These are phyloP conservation scores for Epipyxis sp. DNA, from an alignment of 108 stramenopile species.

Conservation along the genomic window DNA sequence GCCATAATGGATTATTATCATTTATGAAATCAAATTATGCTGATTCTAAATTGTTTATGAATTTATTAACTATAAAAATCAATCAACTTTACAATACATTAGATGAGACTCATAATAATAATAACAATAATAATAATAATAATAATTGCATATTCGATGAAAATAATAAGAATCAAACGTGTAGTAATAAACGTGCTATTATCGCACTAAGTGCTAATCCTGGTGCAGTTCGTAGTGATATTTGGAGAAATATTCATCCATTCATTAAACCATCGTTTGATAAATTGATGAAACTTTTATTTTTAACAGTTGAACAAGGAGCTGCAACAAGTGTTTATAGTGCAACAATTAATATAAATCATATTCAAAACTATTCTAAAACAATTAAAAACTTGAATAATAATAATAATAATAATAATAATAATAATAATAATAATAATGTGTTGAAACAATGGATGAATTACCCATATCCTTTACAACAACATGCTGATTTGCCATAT, in stretches of 20 bases:
- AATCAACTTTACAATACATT: background rate
- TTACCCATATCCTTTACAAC: background rate
- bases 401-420: background rate
- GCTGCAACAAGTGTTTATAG: slow-evolving; percentile 35
- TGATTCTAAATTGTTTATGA: slow-evolving; percentile 27
- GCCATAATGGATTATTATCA: too few relatives aligned
- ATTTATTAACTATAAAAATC: slow-evolving; percentile 17
- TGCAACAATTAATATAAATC: background rate
- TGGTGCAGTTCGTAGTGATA: slow-evolving; percentile 54
- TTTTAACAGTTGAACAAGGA: slow-evolving; percentile 42
- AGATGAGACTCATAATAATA: background rate
- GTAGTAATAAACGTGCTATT: background rate
- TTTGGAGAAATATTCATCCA: slow-evolving; percentile 46
- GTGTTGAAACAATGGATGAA: background rate
- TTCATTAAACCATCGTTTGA: background rate
- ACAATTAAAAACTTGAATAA: background rate
- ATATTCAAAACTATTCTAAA: background rate
- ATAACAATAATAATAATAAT: background rate
- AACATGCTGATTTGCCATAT: background rate
- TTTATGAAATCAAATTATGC: too few relatives aligned
- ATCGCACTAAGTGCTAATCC: slow-evolving; percentile 46
- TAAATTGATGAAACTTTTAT: slow-evolving; percentile 33
- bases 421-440: too few relatives aligned
- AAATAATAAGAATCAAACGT: background rate
- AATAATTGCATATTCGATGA: background rate